These are phyloP conservation scores for Aspergillus alliaceus DNA, from an alignment of 2,329 filamentous ascomycete species.

Conservation along the genomic window DNA sequence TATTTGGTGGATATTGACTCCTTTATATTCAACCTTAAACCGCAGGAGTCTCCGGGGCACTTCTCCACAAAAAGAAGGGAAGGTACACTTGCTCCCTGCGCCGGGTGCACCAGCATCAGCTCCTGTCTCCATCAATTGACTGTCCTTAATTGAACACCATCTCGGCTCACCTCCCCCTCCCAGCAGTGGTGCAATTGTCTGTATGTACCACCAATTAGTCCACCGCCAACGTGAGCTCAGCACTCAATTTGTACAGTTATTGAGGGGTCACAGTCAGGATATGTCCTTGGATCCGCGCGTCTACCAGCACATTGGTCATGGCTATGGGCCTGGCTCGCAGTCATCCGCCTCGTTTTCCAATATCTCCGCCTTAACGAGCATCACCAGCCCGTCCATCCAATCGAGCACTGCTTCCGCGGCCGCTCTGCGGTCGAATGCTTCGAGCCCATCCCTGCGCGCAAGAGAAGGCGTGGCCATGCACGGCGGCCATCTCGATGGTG, in stretches of 20 bases:
- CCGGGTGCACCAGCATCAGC: not conserved
- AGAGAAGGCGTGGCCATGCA: slow-evolving; percentile 66
- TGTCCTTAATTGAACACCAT: slow-evolving; percentile 4
- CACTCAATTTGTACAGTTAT: slow-evolving; percentile 40
- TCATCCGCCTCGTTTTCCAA: slow-evolving; percentile 36
- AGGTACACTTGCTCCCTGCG: slow-evolving; percentile 8
- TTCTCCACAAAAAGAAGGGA: not conserved
- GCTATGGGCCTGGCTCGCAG: slow-evolving; percentile 32
- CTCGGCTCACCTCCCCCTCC: slow-evolving; percentile 7
- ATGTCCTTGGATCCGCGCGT: slow-evolving; percentile 45
- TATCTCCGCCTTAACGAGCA: slow-evolving; percentile 33
- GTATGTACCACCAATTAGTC: slow-evolving; percentile 43
- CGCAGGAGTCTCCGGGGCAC: not conserved
- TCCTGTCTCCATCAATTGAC: slow-evolving; percentile 7
- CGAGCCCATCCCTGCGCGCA: slow-evolving; percentile 74
- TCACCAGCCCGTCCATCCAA: slow-evolving; percentile 37
- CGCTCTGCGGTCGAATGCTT: slow-evolving; percentile 62
- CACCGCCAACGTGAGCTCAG: slow-evolving; percentile 41
- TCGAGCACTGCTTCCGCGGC: slow-evolving; percentile 39
- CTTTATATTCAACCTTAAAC: not conserved
- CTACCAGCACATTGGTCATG: slow-evolving; percentile 34
- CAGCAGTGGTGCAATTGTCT: slow-evolving; percentile 24
- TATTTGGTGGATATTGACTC: not conserved
- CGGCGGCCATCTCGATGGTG: slow-evolving; percentile 45
- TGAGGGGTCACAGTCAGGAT: slow-evolving; percentile 36